Evolutionary conservation across 768 basidiomycete genomes (phyloP), one percentile per base, ranked within the genome.

Genomic region (Infundibulicybe gibba): DNA sequence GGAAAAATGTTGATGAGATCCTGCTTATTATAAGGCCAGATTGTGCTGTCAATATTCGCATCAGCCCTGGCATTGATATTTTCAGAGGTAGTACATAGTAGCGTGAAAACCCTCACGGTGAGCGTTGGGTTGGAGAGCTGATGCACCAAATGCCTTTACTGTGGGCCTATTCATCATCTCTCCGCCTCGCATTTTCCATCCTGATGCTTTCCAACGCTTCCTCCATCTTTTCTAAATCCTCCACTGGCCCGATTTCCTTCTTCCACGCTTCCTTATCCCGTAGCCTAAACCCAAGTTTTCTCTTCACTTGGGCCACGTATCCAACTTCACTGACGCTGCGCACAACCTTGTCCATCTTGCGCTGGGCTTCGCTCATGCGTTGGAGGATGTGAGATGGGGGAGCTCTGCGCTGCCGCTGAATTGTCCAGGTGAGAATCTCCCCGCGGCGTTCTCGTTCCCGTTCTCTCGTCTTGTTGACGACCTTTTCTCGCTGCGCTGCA

Each of bases 231-330:
- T 62, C 45, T 56, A 64, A 63, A 45, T 62, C 51, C 56, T 59
- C 54, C 43, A 61, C 43, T 33, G 57, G 37, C 45, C 64, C 64
- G 16, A 43, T 59, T 41, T 70, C 68, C 44, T 56, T 53, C 51
- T 65, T 57, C 53, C 67, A 72, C 6, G 64, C 64, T 11, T 69
- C 65, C 1, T 65, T 62, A 48, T 71, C 60, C 42, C 56, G 62
- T 52, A 85, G 51, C 59, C 70, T 79, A 44, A 71, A 73, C 2
- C 86, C 82, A 49, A 78, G 59, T 48, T 57, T 63, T 48, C 65
- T 65, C 68, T 90, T 92, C 42, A 83, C 69, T 57, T 63, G 55
- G n/a, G 77, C 88, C 2, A 81, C 75, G 60, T 88, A 90, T 12
- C 90, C 90, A 0, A 77, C 85, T 60, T 84, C 80, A 45, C 83